Conservation (phyloP, 1,284 basidiomycete genomes). For the Ganoderma resinaceum region DNA sequence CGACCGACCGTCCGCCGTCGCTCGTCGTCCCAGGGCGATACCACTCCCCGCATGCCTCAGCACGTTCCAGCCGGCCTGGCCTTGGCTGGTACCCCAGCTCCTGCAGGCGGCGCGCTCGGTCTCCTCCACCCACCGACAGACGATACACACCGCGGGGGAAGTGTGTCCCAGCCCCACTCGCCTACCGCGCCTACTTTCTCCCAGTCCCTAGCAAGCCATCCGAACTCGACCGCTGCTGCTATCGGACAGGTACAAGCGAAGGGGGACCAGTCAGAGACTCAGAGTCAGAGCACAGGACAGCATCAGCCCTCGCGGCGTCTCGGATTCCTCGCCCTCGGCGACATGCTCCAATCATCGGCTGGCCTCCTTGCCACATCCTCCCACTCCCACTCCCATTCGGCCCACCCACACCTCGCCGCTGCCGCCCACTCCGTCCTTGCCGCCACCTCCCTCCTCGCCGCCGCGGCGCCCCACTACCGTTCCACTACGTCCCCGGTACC, state of each 20-base stretch:
- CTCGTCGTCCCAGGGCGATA: slow-evolving; percentile 39
- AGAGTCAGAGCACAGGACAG: background rate
- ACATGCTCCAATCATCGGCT: slow-evolving; percentile 40
- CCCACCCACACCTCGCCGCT: slow-evolving; percentile 30
- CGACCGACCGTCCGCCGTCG: slow-evolving; percentile 32
- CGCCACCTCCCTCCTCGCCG: slow-evolving; percentile 25
- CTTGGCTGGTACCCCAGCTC: slow-evolving; percentile 9
- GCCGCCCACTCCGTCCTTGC: slow-evolving; percentile 37
- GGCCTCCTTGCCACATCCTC: slow-evolving; percentile 28
- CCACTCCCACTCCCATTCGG: slow-evolving; percentile 27
- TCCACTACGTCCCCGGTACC: slow-evolving; percentile 31
- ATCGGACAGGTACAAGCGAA: background rate
- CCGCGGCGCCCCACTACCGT: slow-evolving; percentile 27
- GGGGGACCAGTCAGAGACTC: background rate
- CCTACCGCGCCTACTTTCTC: background rate
- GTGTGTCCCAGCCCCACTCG: background rate
- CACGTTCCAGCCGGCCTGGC: slow-evolving; percentile 7
- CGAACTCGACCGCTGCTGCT: background rate
- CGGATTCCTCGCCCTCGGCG: slow-evolving; percentile 41
- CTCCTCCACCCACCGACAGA: slow-evolving; percentile 22
- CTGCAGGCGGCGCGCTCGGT: background rate
- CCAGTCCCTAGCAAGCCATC: background rate
- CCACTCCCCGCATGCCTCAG: slow-evolving; percentile 34
- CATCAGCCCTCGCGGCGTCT: slow-evolving; percentile 19
- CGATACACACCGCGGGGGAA: background rate